These are phyloP conservation scores for Fusarium tjaetaba DNA, from an alignment of 2,329 filamentous ascomycete species.

Conservation along the genomic window DNA sequence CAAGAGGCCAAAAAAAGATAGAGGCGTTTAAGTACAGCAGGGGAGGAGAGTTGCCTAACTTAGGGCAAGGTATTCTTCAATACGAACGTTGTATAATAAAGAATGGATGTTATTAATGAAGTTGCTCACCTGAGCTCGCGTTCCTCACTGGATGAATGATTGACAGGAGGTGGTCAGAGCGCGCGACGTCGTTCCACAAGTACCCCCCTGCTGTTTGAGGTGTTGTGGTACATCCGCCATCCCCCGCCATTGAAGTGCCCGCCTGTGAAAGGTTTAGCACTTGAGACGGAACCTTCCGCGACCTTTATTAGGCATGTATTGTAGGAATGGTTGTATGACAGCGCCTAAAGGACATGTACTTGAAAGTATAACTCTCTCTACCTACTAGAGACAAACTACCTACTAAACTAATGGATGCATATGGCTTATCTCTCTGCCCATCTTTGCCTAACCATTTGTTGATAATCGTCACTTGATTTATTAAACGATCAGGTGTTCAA, in stretches of 20 bases:
- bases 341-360: conserved; percentile 2
- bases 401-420: neutral
- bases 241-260: conserved; percentile 21
- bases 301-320: conserved; percentile 35
- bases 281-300: conserved; percentile 30
- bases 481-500: neutral
- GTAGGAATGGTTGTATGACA: conserved; percentile 1
- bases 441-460: neutral
- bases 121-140: conserved; percentile 26
- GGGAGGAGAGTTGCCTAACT: neutral
- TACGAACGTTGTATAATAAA: neutral
- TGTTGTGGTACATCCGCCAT: conserved; percentile 33
- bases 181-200: conserved; percentile 18
- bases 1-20: neutral
- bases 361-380: neutral
- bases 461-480: conserved; percentile 6
- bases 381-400: neutral
- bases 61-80: neutral
- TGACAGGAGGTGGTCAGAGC: conserved; percentile 28
- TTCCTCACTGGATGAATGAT: conserved; percentile 2
- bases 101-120: conserved; percentile 13
- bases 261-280: neutral
- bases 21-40: neutral
- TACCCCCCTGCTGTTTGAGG: conserved; percentile 25
- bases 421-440: neutral